Percentiles rank a stretch among this genome's conserved stretches.
phyloP scores from a whole-genome alignment of 2,329 filamentous ascomycete genomes.

The Balansia obtecta region DNA sequence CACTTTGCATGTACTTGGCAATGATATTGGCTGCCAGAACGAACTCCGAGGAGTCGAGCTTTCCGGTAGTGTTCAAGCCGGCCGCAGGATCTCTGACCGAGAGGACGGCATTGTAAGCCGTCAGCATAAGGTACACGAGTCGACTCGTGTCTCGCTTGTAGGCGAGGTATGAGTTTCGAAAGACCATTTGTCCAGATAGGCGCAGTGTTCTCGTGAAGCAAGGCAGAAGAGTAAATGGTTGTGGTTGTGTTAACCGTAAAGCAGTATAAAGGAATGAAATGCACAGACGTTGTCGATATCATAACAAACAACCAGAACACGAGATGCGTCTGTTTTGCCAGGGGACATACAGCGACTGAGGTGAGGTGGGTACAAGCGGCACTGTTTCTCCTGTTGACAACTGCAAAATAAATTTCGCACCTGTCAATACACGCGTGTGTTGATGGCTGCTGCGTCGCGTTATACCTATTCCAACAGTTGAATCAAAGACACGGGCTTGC shows the following conservation, averaged over 20 bases:
- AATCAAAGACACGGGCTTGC: too few species aligned
- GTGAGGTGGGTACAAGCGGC: neutral
- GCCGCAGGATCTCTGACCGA: constrained; percentile 7
- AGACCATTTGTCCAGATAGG: constrained; percentile 28
- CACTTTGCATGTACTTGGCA: constrained; percentile 17
- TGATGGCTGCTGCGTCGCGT: too few species aligned
- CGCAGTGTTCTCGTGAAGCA: neutral
- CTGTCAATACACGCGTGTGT: neutral
- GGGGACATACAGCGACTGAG: neutral
- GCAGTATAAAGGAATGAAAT: neutral
- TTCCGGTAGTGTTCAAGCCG: constrained; percentile 24
- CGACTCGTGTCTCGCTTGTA: constrained; percentile 28
- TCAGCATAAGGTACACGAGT: constrained; percentile 27
- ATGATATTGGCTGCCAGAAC: constrained; percentile 28
- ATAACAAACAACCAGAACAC: neutral
- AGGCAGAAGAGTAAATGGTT: neutral
- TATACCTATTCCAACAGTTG: too few species aligned
- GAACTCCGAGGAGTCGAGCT: constrained; percentile 23
- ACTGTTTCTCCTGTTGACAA: neutral
- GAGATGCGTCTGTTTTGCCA: neutral
- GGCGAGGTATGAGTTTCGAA: constrained; percentile 19
- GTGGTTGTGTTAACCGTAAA: neutral
- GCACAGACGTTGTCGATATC: neutral
- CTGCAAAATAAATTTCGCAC: neutral
- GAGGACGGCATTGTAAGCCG: constrained; percentile 24